Evolutionary conservation across 805 yeast species (phyloP), one percentile per base, ranked within the genome.

Genomic region (Candida tibetensis): DNA sequence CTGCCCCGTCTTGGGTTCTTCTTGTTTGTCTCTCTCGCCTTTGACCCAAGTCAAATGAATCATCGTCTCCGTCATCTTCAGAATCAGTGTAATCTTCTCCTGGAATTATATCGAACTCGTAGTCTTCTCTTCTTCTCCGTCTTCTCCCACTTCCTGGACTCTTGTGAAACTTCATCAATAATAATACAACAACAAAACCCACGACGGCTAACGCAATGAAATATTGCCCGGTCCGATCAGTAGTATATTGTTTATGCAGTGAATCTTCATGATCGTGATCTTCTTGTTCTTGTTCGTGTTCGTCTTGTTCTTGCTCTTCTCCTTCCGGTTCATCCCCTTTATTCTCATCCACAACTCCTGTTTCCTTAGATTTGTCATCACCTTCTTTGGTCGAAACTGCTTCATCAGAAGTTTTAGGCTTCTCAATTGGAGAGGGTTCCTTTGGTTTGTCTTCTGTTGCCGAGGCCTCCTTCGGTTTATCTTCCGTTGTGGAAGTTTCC

Each of bases 21-120:
- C 55, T 38, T n/a, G n/a, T n/a, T 10, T 21, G 25, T 21, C 25
- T 21, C 25, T 21, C 25, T 21, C 25, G 7, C 10, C 25, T 21
- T 37, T 44, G 49, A 7, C 64, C 66, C 33, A 61, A 52, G 34
- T 67, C 74, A 21, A 64, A 52, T 19, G 66, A 57, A 42, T 64
- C 71, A 14, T 42, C 46, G 27, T 51, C 52, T 14, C 43, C 64
- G 45, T 53, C 58, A 23, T 58, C 68, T 13, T 62, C 71, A 36
- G 66, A 60, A 36, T 69, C 73, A 33, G 61, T 58, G 45, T 70
- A 70, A 36, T 74, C 79, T 45, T 82, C 85, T 5, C 84, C 82
- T 14, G 81, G 83, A 31, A 85, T 85, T 32, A 84, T 79, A 53
- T 85, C 95, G 53, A 85, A 82, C 54, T 85, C 93, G 51, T 76